Evolutionary conservation across 768 basidiomycete species (phyloP), one percentile per base, ranked within the genome.

Genomic region (Dictyophora rubrovolvata): DNA sequence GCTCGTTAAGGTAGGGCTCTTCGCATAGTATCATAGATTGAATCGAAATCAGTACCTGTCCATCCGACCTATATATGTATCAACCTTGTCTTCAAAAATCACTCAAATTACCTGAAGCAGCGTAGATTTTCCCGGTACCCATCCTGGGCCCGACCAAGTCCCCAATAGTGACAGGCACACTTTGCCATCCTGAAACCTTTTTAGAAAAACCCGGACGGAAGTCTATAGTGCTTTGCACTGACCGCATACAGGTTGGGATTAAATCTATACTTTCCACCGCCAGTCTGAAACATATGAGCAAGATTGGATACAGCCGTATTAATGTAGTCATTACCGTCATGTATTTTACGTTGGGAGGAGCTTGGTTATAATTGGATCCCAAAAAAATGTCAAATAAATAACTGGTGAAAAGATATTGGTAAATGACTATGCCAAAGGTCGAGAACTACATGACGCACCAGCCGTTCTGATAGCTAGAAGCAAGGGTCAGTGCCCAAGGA

Each of bases 1-100:
- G 93, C 69, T 97, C 93, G 64, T 95, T 95, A 61, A 93, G 70
- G 69, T 93, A 95, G 9, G 94, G 90, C 65, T 93, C 93, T 18
- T 95, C 94, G 62, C 89, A 93, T 22, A 96, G 75, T 64, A 96
- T 95, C 89, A 97, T 92, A 16, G 90, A 92, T 74, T 96, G 94
- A 34, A 97, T 94, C 16, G 93, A 94, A 42, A 96, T 89, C 47
- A 97, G 77, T 37, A 94, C 84, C 79, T 82, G 54, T 20, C 63
- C 55, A 60, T 47, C 28, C 56, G 55, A 8, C 36, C 51, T 42
- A 48, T 22, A 54, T 22, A 47, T 11, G 22, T 55, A 55, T 56
- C 20, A 54, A 14, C 18, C 54, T 28, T 16, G n/a, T 35, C 46
- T 20, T 14, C 14, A 23, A 23, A 21, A 53, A 22, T 11, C 48